Evolutionary conservation across 352 stramenopile species (phyloP), one percentile per base, ranked within the genome.

Genomic region (Blastocystis sp.): DNA sequence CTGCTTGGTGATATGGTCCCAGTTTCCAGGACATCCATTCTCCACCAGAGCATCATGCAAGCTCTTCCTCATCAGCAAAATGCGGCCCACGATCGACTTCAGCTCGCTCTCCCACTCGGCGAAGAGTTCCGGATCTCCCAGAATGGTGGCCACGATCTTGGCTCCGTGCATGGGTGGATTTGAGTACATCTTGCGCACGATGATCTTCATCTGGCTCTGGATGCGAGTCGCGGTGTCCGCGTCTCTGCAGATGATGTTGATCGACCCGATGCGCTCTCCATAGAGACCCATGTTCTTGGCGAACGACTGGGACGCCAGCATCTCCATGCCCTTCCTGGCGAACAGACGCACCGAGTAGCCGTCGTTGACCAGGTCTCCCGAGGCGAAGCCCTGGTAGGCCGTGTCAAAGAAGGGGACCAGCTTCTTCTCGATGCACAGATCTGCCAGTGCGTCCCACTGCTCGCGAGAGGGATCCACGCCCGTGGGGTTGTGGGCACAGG

Each of bases 1-100:
- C 92, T 99, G 97, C 79, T 97, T 96, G 26, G 95, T 98, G 91
- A 99, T 98, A 92, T 99, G 96, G 90, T 95, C 91, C 97, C 97
- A 99, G 91, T 97, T 94, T 47, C 91, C 92, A 43, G 91, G 94
- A 66, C 93, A 95, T 59, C 94, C 94, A 50, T 90, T 87, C 41
- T 92, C 92, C 88, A 95, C 93, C 95, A 99, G 98, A 16, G 92
- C 92, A 90, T 98, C 95, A 90, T 91, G 65, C 56, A 93, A 76
- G 24, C 50, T 64, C 59, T 64, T 24, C 62, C 91, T 70, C 91
- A 92, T 93, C 20, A 41, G 16, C 18, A 76, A 43, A 53, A 93
- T 93, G 30, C 91, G 70, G 8, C 76, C 70, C 47, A 87, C 79
- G 76, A 93, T 92, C 30, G 37, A 75, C 76, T 91, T 90, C 30